Base-by-base conservation (phyloP, 306 rosid genomes). In the Cyclanthera cordifolia region DNA sequence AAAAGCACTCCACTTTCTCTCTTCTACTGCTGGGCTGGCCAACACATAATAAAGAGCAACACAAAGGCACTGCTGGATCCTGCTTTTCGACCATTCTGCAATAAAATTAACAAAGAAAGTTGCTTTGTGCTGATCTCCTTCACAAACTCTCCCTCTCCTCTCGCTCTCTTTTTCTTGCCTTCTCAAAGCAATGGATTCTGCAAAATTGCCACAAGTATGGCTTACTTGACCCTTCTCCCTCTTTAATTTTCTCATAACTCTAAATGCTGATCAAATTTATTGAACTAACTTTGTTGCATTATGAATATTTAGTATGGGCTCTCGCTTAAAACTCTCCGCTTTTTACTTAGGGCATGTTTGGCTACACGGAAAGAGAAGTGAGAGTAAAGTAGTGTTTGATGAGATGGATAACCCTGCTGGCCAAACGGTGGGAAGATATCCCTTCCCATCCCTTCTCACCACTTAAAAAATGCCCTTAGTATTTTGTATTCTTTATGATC, bases 141-240 rank as follows among this genome's bases (percentile, higher is more conserved):
- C 43, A 37, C 10, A 37, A 37, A 37, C 17, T 25, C 50, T 46
- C 50, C 13, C 17, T 6, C 41, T 34, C 41, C 7, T n/a, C n/a
- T n/a, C n/a, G n/a, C 41, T 34, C 43, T 0, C 43, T 81, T 86
- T 85, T 79, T 75, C 63, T 73, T 77, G 80, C 86, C 71, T 85
- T 87, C 79, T 49, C 75, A 66, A 80, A 78, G 79, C 91, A 50
- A 93, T 93, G 98, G 98, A 90, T 81, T 84, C 94, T 73, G 67
- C 94, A 86, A 95, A 86, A 87, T 89, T 96, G 95, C 91, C 98
- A 86, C 95, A 93, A 96, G 98, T 93, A 93, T 23, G 46, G 68
- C 52, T 41, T 5, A 78, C 8, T 70, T 41, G 32, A 78, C 71
- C 84, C 70, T 78, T 55, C 24, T 71, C 5, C 24, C 27, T 71